A percentile compares a stretch with the other conserved stretches of the same genome.
Evolutionary conservation across 257 asterid genomes (phyloP).

Genomic region (Solanum tarijense): DNA sequence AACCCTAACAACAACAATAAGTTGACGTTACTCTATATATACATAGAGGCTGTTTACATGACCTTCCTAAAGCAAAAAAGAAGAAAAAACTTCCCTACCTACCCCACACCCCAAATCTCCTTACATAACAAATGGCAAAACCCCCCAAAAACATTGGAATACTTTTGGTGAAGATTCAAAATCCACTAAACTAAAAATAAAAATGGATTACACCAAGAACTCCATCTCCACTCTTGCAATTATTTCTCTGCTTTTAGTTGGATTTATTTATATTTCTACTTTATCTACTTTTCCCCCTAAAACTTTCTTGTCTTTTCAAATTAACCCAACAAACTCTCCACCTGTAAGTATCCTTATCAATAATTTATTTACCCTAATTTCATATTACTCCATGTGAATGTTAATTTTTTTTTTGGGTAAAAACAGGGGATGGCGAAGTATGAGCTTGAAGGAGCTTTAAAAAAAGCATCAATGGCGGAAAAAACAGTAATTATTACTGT

Average conservation of each 20-base stretch:
- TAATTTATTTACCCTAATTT: not conserved
- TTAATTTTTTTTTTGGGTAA: not conserved
- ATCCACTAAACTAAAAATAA: not conserved
- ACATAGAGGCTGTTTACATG: not conserved
- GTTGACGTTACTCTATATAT: no score
- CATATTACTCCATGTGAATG: not conserved
- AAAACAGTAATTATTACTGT: constrained; percentile 54
- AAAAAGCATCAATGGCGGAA: constrained; percentile 40
- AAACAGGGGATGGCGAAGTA: constrained; percentile 7
- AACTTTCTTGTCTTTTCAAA: not conserved
- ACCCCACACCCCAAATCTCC: not conserved
- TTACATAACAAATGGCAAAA: not conserved
- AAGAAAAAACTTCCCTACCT: not conserved
- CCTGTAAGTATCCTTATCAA: constrained; percentile 1
- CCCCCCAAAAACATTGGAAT: not conserved
- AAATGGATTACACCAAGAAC: constrained; percentile 27
- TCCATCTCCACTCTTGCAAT: constrained; percentile 14
- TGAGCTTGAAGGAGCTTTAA: constrained; percentile 31
- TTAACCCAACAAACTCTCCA: not conserved
- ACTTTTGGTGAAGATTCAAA: no score
- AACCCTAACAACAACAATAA: no score
- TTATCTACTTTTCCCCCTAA: constrained; percentile 10
- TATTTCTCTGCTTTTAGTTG: constrained; percentile 17
- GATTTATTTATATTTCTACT: constrained; percentile 14
- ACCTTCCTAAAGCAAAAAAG: not conserved